phyloP scores from a whole-genome alignment of 1,139 yeast genomes.

The Pichia sp. region DNA sequence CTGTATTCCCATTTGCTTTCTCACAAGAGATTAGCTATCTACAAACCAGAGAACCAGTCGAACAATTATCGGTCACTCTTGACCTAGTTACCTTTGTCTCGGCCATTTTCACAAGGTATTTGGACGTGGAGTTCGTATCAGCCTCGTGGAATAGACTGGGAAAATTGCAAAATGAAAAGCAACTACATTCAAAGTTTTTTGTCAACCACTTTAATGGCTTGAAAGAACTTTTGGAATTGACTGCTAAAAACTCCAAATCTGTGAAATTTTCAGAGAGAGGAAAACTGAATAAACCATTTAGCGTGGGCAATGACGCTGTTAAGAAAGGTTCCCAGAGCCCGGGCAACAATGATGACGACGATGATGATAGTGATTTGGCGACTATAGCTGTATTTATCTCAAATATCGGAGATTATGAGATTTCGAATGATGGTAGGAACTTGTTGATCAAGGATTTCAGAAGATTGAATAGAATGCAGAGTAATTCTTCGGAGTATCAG shows the following conservation, averaged over 20 bases:
- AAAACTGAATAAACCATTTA: neutral
- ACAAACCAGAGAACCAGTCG: conserved; percentile 33
- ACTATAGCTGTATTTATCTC: conserved; percentile 48
- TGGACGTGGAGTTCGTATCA: conserved; percentile 44
- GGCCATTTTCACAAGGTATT: conserved; percentile 34
- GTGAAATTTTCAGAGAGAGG: neutral
- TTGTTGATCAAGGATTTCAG: conserved; percentile 60
- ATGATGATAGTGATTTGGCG: conserved; percentile 41
- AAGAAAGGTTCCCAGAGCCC: neutral
- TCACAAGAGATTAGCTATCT: conserved; percentile 44
- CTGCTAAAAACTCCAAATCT: neutral
- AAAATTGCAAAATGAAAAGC: conserved; percentile 24
- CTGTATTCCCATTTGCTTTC: conserved; percentile 56
- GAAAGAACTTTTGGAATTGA: conserved; percentile 44
- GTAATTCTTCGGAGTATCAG: conserved; percentile 70
- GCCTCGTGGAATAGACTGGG: conserved; percentile 51
- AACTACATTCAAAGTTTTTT: conserved; percentile 38
- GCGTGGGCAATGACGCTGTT: neutral
- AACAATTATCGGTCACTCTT: conserved; percentile 38
- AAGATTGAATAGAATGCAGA: conserved; percentile 57
- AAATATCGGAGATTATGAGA: conserved; percentile 32
- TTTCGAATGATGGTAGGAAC: conserved; percentile 50
- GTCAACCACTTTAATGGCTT: conserved; percentile 59
- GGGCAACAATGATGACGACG: conserved; percentile 39
- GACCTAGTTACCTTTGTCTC: conserved; percentile 33